Percentiles rank a stretch among this genome's conserved stretches.
Conservation (phyloP, 1,139 yeast genomes). For the Geotrichum restrictum region DNA sequence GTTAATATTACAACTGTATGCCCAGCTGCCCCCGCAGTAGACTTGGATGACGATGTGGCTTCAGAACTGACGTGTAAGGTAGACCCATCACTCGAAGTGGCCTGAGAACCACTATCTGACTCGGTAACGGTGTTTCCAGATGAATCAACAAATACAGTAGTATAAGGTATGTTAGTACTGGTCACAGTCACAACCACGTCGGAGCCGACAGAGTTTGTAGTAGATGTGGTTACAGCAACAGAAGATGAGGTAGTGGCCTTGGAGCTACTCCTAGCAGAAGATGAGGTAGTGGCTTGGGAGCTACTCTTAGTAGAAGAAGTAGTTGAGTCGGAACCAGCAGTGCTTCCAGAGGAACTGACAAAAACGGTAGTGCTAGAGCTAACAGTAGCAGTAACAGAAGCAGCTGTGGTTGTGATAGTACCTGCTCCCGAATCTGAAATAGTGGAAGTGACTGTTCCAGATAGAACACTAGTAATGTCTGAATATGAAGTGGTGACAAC, state of each 20-base stretch:
- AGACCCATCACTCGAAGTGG: too few relatives aligned
- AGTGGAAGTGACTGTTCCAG: not conserved
- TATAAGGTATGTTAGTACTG: too few relatives aligned
- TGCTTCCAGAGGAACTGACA: not conserved
- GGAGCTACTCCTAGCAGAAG: not conserved
- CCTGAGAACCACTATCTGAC: too few relatives aligned
- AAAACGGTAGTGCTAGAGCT: not conserved
- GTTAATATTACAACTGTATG: not conserved
- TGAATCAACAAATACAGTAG: too few relatives aligned
- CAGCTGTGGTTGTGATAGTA: not conserved
- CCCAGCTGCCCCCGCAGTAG: too few relatives aligned
- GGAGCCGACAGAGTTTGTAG: not conserved
- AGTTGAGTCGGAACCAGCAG: not conserved
- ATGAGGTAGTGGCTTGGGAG: not conserved
- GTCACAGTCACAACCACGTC: not conserved
- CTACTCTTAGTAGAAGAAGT: not conserved
- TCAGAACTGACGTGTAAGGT: too few relatives aligned
- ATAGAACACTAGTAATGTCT: slow-evolving; percentile 5
- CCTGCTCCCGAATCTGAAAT: not conserved
- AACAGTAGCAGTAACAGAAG: not conserved
- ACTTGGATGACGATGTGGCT: too few relatives aligned
- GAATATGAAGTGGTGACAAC: not conserved
- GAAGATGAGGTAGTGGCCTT: not conserved
- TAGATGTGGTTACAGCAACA: not conserved
- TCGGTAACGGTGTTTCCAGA: too few relatives aligned